These are phyloP conservation scores for Leucocoprinus sp. DNA, from an alignment of 768 basidiomycete species.

Conservation along the genomic window DNA sequence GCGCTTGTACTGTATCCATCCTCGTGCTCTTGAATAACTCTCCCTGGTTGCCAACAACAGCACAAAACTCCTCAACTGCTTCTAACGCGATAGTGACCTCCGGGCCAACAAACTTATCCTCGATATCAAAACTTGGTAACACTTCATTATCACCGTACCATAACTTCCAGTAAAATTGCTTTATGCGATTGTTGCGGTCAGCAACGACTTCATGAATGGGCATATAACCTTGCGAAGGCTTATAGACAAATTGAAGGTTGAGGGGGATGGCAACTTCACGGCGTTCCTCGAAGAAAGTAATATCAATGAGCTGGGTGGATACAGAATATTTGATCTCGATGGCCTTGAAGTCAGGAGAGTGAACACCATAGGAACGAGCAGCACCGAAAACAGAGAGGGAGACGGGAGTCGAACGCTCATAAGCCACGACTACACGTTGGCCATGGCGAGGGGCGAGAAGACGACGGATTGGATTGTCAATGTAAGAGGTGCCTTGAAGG, in stretches of 20 bases:
- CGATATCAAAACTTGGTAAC: slow-evolving; percentile 72
- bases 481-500: slow-evolving; percentile 78
- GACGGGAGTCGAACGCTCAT: slow-evolving; percentile 35
- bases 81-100: slow-evolving; percentile 72
- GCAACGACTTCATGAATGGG: slow-evolving; percentile 88
- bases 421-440: slow-evolving; percentile 67
- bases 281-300: slow-evolving; percentile 82
- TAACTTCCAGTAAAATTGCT: slow-evolving; percentile 96
- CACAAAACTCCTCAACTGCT: slow-evolving; percentile 83
- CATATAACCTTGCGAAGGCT: slow-evolving; percentile 79
- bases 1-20: slow-evolving; percentile 67
- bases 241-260: slow-evolving; percentile 73
- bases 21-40: slow-evolving; percentile 82
- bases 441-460: slow-evolving; percentile 74
- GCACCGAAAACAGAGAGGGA: slow-evolving; percentile 68
- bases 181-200: slow-evolving; percentile 84
- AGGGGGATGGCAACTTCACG: slow-evolving; percentile 71
- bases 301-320: slow-evolving; percentile 47
- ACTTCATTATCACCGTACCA: slow-evolving; percentile 89
- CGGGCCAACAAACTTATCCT: slow-evolving; percentile 79
- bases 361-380: slow-evolving; percentile 71
- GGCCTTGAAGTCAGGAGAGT: slow-evolving; percentile 74
- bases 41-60: slow-evolving; percentile 87
- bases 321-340: slow-evolving; percentile 60
- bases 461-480: slow-evolving; percentile 85